Evolutionary conservation across 2,329 filamentous ascomycete species (phyloP), one percentile per base, ranked within the genome.

Genomic region (Colletotrichum echinochloae): DNA sequence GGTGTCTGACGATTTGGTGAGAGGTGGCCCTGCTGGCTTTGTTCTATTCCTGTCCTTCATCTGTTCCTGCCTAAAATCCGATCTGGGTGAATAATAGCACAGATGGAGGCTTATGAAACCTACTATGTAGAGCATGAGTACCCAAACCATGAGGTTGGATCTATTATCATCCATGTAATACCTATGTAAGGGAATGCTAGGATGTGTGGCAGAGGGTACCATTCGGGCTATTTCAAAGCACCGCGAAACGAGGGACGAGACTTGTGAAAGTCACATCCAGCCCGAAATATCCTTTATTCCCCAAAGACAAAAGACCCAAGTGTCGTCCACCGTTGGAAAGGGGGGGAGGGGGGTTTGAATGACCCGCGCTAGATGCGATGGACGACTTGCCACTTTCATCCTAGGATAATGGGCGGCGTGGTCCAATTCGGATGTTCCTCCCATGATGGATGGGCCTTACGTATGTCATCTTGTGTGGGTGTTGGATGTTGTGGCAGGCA

Each of bases 221-320:
- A 68, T 67, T 57, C 57, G 37, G 59, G 52, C 18, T 41, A 35
- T 16, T 20, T 41, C 54, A 68, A 60, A 49, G 35, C 64, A 39
- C 60, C 51, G 23, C 68, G 68, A 71, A 71, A 71, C 68, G 48
- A 49, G 44, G 63, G 33, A 35, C 68, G 64, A 68, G 68, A 68
- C 64, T 65, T 48, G 23, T 35, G 30, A 67, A 51, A 70, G 44
- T 61, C 35, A 62, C 51, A 20, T 54, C 23, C 59, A 48, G 64
- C 64, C 63, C 39, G 37, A 44, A 44, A 33, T 35, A 37, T 37
- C n/a, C 41, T 61, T 61, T 55, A 35, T 5, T 55, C 28, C 26
- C n/a, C 51, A 41, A 69, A 8, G 44, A 37, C 44, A 59, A 59
- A 37, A 28, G 26, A 37, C 23, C 63, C 49, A 49, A 56, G 48